A percentile compares a stretch with the other conserved stretches of the same genome.
phyloP scores from a whole-genome alignment of 306 rosid species.

The Prunus mira region DNA sequence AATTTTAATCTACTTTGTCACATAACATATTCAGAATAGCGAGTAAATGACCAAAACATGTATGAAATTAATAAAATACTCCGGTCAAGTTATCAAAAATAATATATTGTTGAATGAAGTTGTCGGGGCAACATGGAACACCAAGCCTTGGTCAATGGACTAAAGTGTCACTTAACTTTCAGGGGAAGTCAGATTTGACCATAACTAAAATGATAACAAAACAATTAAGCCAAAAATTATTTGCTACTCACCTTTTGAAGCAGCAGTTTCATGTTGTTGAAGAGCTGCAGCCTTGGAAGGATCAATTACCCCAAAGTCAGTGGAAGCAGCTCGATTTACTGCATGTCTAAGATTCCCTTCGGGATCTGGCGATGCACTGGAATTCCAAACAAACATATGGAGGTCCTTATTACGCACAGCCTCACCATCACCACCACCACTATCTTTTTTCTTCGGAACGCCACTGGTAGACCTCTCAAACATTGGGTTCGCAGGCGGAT shows the following conservation, averaged over 20 bases:
- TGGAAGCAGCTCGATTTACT: constrained; percentile 51
- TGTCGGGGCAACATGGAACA: too few species aligned
- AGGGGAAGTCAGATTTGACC: too few species aligned
- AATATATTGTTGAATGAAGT: too few species aligned
- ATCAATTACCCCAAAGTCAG: constrained; percentile 46
- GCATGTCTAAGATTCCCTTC: constrained; percentile 73
- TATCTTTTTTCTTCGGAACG: constrained; percentile 50
- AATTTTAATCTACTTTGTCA: too few species aligned
- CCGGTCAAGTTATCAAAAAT: too few species aligned
- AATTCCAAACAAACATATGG: constrained; percentile 94
- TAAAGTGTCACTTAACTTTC: too few species aligned
- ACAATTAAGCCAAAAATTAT: background rate
- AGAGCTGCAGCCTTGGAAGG: constrained; percentile 46
- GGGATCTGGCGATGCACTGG: constrained; percentile 78
- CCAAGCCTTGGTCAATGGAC: too few species aligned
- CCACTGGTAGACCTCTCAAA: constrained; percentile 58
- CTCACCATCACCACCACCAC: background rate
- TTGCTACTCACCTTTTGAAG: constrained; percentile 47
- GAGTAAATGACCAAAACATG: too few species aligned
- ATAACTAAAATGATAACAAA: too few species aligned
- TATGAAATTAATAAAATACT: too few species aligned
- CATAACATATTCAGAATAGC: too few species aligned
- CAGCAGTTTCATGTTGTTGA: constrained; percentile 41
- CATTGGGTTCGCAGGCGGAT: constrained; percentile 72
- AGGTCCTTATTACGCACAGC: constrained; percentile 54